Percentiles rank a stretch among this genome's conserved stretches.
Conservation (phyloP, 768 basidiomycete species). For the Podaxis pistillaris region DNA sequence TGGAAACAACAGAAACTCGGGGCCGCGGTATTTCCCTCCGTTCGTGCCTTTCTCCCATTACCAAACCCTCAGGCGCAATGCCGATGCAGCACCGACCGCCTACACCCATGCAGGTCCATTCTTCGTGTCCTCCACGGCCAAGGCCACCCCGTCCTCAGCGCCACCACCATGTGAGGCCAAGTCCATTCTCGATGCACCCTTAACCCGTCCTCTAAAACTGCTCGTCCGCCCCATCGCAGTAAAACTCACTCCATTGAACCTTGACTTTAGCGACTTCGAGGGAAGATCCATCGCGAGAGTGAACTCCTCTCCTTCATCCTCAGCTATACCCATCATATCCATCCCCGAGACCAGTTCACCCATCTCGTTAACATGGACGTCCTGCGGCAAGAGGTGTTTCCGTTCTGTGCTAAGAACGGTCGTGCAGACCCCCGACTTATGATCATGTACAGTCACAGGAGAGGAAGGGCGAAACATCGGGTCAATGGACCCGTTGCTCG, state of each 20-base stretch:
- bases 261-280: conserved; percentile 13
- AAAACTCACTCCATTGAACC: neutral
- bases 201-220: conserved; percentile 1
- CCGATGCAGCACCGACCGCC: neutral
- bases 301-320: conserved; percentile 35
- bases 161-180: neutral
- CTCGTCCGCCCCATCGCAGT: conserved; percentile 7
- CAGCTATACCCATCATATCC: conserved; percentile 13
- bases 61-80: neutral
- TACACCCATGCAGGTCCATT: neutral
- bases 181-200: neutral
- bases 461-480: neutral
- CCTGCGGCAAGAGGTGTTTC: conserved; percentile 17
- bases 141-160: neutral
- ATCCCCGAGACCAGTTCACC: conserved; percentile 18
- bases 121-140: conserved; percentile 2
- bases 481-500: neutral
- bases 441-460: neutral
- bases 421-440: neutral
- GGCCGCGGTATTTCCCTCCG: neutral
- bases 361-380: conserved; percentile 17
- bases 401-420: neutral
- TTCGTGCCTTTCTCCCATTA: too few relatives aligned
- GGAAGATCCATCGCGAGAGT: conserved; percentile 45
- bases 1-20: neutral